phyloP scores from a whole-genome alignment of 805 yeast species.

The Wickerhamiella azyma region DNA sequence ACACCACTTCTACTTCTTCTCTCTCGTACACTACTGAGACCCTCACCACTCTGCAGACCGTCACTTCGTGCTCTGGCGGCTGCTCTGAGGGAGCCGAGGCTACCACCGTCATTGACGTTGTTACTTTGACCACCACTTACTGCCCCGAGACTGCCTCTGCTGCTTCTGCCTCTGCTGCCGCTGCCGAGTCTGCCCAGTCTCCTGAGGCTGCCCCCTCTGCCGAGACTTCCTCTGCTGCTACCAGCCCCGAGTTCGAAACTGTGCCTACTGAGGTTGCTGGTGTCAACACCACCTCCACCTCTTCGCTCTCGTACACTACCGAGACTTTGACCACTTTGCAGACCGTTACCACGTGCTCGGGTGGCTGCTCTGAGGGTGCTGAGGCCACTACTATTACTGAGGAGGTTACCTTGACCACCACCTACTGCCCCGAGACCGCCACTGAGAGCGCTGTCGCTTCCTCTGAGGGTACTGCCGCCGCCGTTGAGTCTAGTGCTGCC shows the following conservation, averaged over 20 bases:
- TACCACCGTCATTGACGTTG: neutral
- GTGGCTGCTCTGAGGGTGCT: neutral
- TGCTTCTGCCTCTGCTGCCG: neutral
- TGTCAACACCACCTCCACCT: neutral
- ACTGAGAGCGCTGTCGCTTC: neutral
- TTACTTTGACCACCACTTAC: constrained; percentile 7
- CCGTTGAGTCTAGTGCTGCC: neutral
- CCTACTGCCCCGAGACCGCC: neutral
- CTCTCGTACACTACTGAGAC: neutral
- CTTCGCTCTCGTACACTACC: neutral
- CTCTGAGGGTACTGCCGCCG: neutral
- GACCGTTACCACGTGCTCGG: constrained; percentile 1
- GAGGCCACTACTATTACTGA: neutral
- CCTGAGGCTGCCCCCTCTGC: neutral
- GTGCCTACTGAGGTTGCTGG: too few relatives aligned
- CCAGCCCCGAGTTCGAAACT: constrained; percentile 1
- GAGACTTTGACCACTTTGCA: neutral
- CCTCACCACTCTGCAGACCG: neutral
- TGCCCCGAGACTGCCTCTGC: constrained; percentile 5
- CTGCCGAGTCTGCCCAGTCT: neutral
- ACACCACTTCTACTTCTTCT: neutral
- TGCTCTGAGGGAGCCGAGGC: constrained; percentile 5
- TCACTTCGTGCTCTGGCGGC: constrained; percentile 6
- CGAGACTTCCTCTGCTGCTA: neutral
- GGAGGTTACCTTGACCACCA: neutral